Conservation (phyloP, 2,329 filamentous ascomycete species). For the Penicillium sp. region DNA sequence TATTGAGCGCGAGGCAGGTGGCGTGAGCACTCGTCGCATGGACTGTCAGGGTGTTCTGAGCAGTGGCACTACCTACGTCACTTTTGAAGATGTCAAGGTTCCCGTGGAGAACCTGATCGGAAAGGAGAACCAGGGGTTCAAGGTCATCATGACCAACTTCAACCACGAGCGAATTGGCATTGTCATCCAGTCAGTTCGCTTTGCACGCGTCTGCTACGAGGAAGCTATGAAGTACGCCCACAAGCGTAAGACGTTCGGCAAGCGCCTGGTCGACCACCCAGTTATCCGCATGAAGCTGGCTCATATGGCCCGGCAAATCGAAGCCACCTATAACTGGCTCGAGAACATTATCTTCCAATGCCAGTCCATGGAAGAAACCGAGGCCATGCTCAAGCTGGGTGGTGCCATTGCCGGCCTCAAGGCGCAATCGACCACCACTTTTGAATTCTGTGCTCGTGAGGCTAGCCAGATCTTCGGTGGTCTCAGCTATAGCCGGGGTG, state of each 20-base stretch:
- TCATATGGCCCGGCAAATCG: conserved; percentile 96
- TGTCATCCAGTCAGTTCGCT: conserved; percentile 93
- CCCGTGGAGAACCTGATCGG: conserved; percentile 98
- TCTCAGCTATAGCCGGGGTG: conserved; percentile 82
- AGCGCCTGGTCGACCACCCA: conserved; percentile 91
- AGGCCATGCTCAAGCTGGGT: conserved; percentile 92
- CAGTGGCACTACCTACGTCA: conserved; percentile 92
- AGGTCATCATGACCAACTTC: conserved; percentile 99
- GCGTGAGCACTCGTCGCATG: conserved; percentile 90
- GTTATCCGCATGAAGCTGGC: conserved; percentile 97
- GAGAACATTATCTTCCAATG: conserved; percentile 94
- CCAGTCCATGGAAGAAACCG: conserved; percentile 83
- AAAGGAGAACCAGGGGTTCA: conserved; percentile 97
- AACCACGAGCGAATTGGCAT: conserved; percentile 99
- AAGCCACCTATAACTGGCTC: conserved; percentile 94
- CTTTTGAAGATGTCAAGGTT: conserved; percentile 98
- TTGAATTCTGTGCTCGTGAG: conserved; percentile 96
- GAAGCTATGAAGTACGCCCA: conserved; percentile 94
- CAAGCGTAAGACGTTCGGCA: conserved; percentile 95
- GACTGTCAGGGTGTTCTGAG: conserved; percentile 98
- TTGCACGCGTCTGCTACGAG: conserved; percentile 94
- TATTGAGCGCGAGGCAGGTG: conserved; percentile 77
- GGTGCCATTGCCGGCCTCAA: conserved; percentile 91
- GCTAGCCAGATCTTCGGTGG: conserved; percentile 97
- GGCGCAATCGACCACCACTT: conserved; percentile 87